These are phyloP conservation scores for Aspergillus vadensis DNA, from an alignment of 2,329 filamentous ascomycete genomes.

Conservation along the genomic window DNA sequence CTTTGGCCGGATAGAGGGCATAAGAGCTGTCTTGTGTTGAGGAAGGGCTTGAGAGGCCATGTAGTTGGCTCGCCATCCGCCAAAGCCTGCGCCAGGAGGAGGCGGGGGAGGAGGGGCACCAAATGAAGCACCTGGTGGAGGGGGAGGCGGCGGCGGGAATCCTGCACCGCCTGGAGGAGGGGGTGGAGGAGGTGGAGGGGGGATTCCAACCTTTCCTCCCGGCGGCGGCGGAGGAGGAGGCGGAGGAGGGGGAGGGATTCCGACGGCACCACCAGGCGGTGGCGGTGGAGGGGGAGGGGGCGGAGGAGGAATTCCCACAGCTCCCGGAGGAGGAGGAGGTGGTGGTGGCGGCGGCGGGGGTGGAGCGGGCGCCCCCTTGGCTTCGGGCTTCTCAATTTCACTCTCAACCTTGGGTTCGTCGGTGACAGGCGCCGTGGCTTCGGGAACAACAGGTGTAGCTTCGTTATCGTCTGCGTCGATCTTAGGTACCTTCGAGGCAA, in stretches of 20 bases:
- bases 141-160: conserved; percentile 46
- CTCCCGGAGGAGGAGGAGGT: conserved; percentile 51
- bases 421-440: conserved; percentile 54
- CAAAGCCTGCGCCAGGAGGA: conserved; percentile 64
- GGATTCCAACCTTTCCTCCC: conserved; percentile 34
- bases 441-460: conserved; percentile 53
- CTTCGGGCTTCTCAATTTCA: conserved; percentile 15
- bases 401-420: conserved; percentile 17
- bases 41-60: conserved; percentile 63
- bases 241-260: conserved; percentile 52
- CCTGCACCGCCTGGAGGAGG: conserved; percentile 46
- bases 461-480: conserved; percentile 57
- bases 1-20: conserved; percentile 86
- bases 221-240: conserved; percentile 52
- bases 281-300: conserved; percentile 48
- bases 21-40: conserved; percentile 61
- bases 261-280: conserved; percentile 36
- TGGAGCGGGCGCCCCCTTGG: conserved; percentile 17
- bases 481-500: conserved; percentile 74
- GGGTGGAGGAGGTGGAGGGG: conserved; percentile 52
- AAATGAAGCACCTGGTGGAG: conserved; percentile 44
- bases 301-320: conserved; percentile 46
- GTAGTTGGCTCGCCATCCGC: conserved; percentile 68
- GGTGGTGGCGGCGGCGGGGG: conserved; percentile 51
- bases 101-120: conserved; percentile 62